A percentile compares a stretch with the other conserved stretches of the same genome.
Evolutionary conservation across 495 filamentous ascomycete genomes (phyloP).

Genomic region (Aspergillus avenaceus): DNA sequence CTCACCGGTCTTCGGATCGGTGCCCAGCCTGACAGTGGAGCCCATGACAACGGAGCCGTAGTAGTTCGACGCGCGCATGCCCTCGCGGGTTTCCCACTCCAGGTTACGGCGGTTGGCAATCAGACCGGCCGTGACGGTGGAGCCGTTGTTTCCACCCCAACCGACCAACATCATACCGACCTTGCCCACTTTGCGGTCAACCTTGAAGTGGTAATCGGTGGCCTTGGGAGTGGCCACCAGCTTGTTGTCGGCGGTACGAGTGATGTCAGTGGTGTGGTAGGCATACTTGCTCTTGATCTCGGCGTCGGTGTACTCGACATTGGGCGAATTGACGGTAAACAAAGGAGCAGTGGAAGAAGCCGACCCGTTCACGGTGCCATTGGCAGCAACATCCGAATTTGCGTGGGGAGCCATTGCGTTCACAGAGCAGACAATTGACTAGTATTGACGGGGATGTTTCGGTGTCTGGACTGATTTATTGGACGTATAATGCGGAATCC

Average conservation of each 20-base stretch:
- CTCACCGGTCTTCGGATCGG: constrained; percentile 74
- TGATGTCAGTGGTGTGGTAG: constrained; percentile 87
- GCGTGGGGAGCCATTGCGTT: constrained; percentile 91
- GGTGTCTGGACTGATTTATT: constrained; percentile 34
- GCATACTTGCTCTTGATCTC: constrained; percentile 94
- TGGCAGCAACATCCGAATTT: constrained; percentile 53
- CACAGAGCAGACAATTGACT: constrained; percentile 15
- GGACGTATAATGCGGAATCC: constrained; percentile 69
- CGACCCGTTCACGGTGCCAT: constrained; percentile 70
- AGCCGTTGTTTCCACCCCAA: constrained; percentile 97
- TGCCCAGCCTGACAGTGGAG: constrained; percentile 94
- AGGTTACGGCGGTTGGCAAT: constrained; percentile 87
- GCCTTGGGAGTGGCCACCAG: constrained; percentile 83
- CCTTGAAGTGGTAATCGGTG: constrained; percentile 94
- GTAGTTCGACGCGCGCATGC: constrained; percentile 82
- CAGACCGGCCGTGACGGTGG: constrained; percentile 95
- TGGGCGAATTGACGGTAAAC: constrained; percentile 87
- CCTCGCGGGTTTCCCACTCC: constrained; percentile 90
- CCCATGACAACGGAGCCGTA: constrained; percentile 96
- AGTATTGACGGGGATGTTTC: constrained; percentile 10
- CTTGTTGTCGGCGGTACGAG: constrained; percentile 66
- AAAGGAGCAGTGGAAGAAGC: constrained; percentile 53
- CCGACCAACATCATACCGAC: constrained; percentile 96
- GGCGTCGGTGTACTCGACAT: constrained; percentile 83
- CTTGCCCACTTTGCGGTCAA: constrained; percentile 89